Evolutionary conservation across 1,139 yeast species (phyloP).

Genomic region (Yamadazyma songkhlaensis): DNA sequence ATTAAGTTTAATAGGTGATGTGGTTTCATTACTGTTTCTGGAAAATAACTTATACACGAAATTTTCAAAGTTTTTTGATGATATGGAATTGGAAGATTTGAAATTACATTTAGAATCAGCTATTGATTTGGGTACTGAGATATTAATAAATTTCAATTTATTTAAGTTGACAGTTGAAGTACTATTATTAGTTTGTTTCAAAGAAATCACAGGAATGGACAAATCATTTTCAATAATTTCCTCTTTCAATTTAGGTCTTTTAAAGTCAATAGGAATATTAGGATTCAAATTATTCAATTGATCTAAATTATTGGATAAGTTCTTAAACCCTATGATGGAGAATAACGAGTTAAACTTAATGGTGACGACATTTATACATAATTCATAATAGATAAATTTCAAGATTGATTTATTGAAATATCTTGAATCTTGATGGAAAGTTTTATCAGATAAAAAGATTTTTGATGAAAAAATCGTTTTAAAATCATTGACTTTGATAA

Average conservation of each 20-base stretch:
- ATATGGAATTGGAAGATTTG: constrained; percentile 28
- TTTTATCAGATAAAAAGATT: constrained; percentile 5
- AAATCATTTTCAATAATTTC: constrained; percentile 1
- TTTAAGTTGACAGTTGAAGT: background rate
- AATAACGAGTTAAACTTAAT: constrained; percentile 32
- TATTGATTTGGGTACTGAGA: constrained; percentile 14
- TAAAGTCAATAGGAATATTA: constrained; percentile 21
- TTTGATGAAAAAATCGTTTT: constrained; percentile 11
- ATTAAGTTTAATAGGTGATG: constrained; percentile 13
- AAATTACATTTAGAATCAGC: constrained; percentile 12
- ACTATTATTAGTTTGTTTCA: constrained; percentile 3
- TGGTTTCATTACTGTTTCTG: constrained; percentile 7
- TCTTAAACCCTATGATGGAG: constrained; percentile 27
- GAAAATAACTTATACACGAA: constrained; percentile 45
- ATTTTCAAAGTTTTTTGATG: constrained; percentile 55
- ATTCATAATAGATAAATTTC: constrained; percentile 34
- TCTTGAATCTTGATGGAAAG: background rate
- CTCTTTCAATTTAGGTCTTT: constrained; percentile 7
- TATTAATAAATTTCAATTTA: constrained; percentile 4
- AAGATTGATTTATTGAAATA: background rate
- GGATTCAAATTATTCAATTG: constrained; percentile 28
- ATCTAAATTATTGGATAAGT: constrained; percentile 27
- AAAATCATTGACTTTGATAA: constrained; percentile 9
- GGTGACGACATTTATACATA: constrained; percentile 43
- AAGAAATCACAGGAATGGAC: constrained; percentile 6